Conservation (phyloP, 169 alveolate genomes). For the Plasmodium cynomolgi region DNA sequence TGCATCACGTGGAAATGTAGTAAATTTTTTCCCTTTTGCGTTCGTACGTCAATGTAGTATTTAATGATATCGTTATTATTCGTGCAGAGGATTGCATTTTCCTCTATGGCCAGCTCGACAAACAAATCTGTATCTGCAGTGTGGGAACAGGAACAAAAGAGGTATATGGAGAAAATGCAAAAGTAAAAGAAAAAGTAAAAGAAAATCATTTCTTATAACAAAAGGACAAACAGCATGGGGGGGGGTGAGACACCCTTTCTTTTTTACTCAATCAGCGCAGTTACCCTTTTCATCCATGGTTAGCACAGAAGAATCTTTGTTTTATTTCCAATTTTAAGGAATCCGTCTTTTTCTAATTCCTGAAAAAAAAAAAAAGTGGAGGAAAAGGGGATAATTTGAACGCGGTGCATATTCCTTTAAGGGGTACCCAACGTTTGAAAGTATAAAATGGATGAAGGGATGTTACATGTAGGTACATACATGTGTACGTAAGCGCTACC, state of each 20-base stretch:
- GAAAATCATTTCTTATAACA: background rate
- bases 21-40: background rate
- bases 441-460: background rate
- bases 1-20: background rate
- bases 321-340: slow-evolving; percentile 52
- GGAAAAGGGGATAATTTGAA: background rate
- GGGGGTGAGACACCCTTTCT: background rate
- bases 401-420: background rate
- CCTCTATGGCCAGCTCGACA: slow-evolving; percentile 21
- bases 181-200: background rate
- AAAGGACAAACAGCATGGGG: background rate
- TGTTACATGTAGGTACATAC: background rate
- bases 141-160: background rate
- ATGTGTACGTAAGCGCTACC: background rate
- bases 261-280: slow-evolving; percentile 5
- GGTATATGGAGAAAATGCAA: background rate
- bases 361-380: slow-evolving; percentile 1
- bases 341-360: slow-evolving; percentile 66
- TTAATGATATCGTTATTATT: slow-evolving; percentile 57
- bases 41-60: slow-evolving; percentile 50
- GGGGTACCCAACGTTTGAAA: background rate
- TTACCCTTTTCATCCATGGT: slow-evolving; percentile 71
- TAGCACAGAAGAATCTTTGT: slow-evolving; percentile 7
- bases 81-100: slow-evolving; percentile 54
- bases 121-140: slow-evolving; percentile 32